Conservation (phyloP, 345 rosid species). For the Eucalyptus tenuipes region DNA sequence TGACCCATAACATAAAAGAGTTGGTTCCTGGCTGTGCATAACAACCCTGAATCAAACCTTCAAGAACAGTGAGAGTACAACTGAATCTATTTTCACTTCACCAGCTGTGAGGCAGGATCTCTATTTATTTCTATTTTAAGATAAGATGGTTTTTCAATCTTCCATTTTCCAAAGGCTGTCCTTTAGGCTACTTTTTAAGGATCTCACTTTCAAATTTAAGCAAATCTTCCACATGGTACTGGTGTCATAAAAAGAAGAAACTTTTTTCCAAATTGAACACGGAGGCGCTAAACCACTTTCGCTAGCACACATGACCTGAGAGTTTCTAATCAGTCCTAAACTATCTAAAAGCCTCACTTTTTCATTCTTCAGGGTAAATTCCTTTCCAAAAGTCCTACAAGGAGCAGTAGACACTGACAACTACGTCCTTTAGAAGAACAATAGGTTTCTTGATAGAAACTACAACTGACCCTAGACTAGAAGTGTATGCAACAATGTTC, state of each 20-base stretch:
- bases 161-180: not conserved
- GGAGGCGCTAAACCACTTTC: not conserved
- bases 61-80: not conserved
- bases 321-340: not conserved
- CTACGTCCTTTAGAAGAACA: not conserved
- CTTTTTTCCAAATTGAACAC: not conserved
- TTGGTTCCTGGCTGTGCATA: not conserved
- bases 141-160: not conserved
- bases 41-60: not conserved
- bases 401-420: not conserved
- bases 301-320: not conserved
- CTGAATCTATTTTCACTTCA: not conserved
- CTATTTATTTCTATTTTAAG: not conserved
- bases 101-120: not conserved
- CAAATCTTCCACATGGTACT: not conserved
- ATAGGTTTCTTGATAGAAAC: not conserved
- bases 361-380: not conserved
- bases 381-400: not conserved
- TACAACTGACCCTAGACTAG: not conserved
- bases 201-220: not conserved
- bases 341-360: not conserved
- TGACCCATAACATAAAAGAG: not conserved
- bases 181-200: not conserved
- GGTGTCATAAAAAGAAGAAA: not conserved
- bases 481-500: not conserved